phyloP scores from a whole-genome alignment of 176 grass and related monocot species.

The Miscanthus lutarioriparius region DNA sequence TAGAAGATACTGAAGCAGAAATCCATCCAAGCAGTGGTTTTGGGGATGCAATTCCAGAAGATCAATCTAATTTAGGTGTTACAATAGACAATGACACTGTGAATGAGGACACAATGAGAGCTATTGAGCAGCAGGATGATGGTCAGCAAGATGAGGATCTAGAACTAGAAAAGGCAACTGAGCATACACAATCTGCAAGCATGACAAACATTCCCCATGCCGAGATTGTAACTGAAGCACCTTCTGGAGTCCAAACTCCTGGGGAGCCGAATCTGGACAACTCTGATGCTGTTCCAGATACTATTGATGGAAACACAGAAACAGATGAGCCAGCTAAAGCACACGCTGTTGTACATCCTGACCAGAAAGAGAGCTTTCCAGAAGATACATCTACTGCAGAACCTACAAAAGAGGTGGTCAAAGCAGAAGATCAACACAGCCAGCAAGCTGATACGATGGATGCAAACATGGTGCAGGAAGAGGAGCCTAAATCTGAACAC shows the following conservation, averaged over 20 bases:
- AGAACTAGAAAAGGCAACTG: slow-evolving; percentile 29
- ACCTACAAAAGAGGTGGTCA: slow-evolving; percentile 5
- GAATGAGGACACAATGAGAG: slow-evolving; percentile 5
- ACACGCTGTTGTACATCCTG: background rate
- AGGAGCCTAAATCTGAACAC: slow-evolving; percentile 18
- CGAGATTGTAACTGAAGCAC: slow-evolving; percentile 29
- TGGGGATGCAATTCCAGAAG: slow-evolving; percentile 29
- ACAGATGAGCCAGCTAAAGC: slow-evolving; percentile 23
- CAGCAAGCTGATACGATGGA: slow-evolving; percentile 1
- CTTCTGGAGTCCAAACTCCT: slow-evolving; percentile 19
- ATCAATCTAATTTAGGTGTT: background rate
- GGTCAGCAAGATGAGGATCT: slow-evolving; percentile 24
- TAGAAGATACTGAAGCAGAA: slow-evolving; percentile 21
- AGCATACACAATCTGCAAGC: slow-evolving; percentile 22
- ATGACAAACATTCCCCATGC: background rate
- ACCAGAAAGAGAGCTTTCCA: slow-evolving; percentile 12
- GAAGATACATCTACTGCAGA: slow-evolving; percentile 20
- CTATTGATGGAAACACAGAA: slow-evolving; percentile 22
- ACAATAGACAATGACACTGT: slow-evolving; percentile 17
- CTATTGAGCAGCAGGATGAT: slow-evolving; percentile 9
- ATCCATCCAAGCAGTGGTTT: slow-evolving; percentile 18
- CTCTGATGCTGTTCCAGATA: slow-evolving; percentile 28
- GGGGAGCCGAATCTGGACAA: background rate
- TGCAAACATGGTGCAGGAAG: slow-evolving; percentile 24
- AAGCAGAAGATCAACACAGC: slow-evolving; percentile 33